Evolutionary conservation across 2,329 filamentous ascomycete species (phyloP), one percentile per base, ranked within the genome.

Genomic region (Aspergillus sp.): DNA sequence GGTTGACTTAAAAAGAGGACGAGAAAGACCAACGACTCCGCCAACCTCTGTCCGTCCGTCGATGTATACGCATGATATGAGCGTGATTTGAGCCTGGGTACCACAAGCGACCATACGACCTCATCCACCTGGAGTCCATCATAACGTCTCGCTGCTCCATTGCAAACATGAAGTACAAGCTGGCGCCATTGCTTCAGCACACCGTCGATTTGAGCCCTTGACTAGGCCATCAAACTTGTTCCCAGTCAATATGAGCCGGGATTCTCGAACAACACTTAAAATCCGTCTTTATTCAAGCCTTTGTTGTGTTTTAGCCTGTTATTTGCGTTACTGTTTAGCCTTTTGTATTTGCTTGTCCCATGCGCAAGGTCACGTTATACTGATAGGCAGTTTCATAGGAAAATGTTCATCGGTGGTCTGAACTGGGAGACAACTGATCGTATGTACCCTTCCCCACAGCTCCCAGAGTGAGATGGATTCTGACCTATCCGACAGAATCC

Each of bases 361-460:
- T 17, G 43, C 23, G 29, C 17, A 45, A 46, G 53, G 45, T 34
- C 25, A 20, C 19, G 25, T 9, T 57, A 65, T 60, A 63, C 71
- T 75, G 63, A 73, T 67, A 58, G 52, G 58, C 56, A 55, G 62
- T 64, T 69, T 54, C 56, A 67, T 76, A 99, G 94, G 67, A 99
- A 99, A 79, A 99, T 99, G 94, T 99, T 99, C 66, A 99, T 99
- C 74, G 94, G 94, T 65, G 94, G 94, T 38, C 78, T 99, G 50
- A 99, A 99, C 71, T 99, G 94, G 94, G 94, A 99, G 75, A 99
- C 94, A 14, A 97, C 94, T 51, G 93, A 97, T 78, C 87, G 93
- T 97, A 86, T 82, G 91, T 76, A 57, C 54, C 51, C 36, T 54
- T 43, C 32, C 43, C 31, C 32, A 21, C 46, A 45, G 23, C 50